phyloP scores from a whole-genome alignment of 2,329 filamentous ascomycete species.

The Drechslerella stenobrocha region DNA sequence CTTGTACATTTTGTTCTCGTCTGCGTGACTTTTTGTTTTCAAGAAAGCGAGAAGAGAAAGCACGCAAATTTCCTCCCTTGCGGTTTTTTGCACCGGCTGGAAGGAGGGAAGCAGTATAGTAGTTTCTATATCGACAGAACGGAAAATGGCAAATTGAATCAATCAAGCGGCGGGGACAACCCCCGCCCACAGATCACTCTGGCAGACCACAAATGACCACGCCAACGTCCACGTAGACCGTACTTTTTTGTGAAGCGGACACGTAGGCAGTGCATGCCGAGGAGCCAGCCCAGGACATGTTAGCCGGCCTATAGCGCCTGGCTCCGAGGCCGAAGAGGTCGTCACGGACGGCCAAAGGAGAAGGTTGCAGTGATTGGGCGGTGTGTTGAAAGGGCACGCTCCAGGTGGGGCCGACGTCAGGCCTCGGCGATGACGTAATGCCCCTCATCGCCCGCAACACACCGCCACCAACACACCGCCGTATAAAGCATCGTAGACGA shows the following conservation, averaged over 20 bases:
- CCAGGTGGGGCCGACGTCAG: constrained; percentile 4
- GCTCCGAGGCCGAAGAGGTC: too few relatives aligned
- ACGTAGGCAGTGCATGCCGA: constrained; percentile 7
- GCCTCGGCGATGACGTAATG: constrained; percentile 7
- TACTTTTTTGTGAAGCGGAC: not conserved
- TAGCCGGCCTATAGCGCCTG: not conserved
- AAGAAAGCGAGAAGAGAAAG: too few relatives aligned
- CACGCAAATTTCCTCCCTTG: constrained; percentile 33
- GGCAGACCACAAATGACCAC: not conserved
- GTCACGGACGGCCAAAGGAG: too few relatives aligned
- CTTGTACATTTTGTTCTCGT: constrained; percentile 29
- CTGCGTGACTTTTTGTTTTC: constrained; percentile 47
- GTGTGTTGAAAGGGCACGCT: too few relatives aligned
- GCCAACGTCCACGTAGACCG: not conserved
- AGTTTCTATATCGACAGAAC: constrained; percentile 46
- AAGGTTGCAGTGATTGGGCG: too few relatives aligned
- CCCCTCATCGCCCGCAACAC: not conserved
- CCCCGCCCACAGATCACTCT: too few relatives aligned
- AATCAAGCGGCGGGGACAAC: not conserved
- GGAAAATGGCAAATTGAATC: constrained; percentile 15
- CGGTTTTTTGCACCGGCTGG: constrained; percentile 51
- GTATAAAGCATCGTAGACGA: not conserved
- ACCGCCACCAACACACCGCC: not conserved
- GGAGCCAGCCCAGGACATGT: too few relatives aligned
- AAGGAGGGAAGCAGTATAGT: constrained; percentile 10